A percentile compares a stretch with the other conserved stretches of the same genome.
Conservation (phyloP, 176 grass and related monocot genomes). For the Phragmites australis region DNA sequence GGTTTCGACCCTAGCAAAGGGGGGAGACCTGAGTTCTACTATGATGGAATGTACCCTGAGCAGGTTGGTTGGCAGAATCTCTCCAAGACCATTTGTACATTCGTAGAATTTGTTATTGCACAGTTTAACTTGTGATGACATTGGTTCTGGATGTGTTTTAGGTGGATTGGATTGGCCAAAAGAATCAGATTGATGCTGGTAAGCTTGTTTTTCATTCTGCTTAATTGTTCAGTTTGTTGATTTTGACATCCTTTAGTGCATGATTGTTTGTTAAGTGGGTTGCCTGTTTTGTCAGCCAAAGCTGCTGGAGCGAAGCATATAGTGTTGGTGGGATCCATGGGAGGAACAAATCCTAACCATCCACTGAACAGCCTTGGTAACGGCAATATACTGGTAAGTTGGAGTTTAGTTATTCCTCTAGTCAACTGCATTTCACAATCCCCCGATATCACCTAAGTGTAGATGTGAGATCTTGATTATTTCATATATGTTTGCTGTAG, state of each 20-base stretch:
- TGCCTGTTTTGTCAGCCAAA: slow-evolving; percentile 51
- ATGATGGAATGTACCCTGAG: slow-evolving; percentile 75
- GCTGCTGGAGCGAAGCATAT: slow-evolving; percentile 76
- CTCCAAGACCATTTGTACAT: not conserved
- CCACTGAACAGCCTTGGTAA: slow-evolving; percentile 85
- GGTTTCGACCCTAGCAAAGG: slow-evolving; percentile 78
- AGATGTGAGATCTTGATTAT: not conserved
- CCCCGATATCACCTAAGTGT: not conserved
- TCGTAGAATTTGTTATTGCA: not conserved
- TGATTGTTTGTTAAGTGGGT: slow-evolving; percentile 12
- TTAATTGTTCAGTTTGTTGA: not conserved
- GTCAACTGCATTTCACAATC: not conserved
- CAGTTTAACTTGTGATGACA: not conserved
- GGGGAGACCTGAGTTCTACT: slow-evolving; percentile 73
- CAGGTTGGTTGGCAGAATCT: slow-evolving; percentile 41
- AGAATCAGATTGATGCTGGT: slow-evolving; percentile 90
- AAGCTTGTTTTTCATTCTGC: not conserved
- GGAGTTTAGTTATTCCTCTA: not conserved
- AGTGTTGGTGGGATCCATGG: slow-evolving; percentile 88
- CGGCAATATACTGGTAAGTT: slow-evolving; percentile 78
- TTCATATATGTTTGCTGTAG: slow-evolving; percentile 33
- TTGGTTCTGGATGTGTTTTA: slow-evolving; percentile 2
- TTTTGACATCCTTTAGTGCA: not conserved
- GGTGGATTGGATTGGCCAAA: slow-evolving; percentile 91
- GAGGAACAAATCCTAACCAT: slow-evolving; percentile 78